phyloP scores from a whole-genome alignment of 2,329 filamentous ascomycete genomes.

The Myrmaecium sp. region DNA sequence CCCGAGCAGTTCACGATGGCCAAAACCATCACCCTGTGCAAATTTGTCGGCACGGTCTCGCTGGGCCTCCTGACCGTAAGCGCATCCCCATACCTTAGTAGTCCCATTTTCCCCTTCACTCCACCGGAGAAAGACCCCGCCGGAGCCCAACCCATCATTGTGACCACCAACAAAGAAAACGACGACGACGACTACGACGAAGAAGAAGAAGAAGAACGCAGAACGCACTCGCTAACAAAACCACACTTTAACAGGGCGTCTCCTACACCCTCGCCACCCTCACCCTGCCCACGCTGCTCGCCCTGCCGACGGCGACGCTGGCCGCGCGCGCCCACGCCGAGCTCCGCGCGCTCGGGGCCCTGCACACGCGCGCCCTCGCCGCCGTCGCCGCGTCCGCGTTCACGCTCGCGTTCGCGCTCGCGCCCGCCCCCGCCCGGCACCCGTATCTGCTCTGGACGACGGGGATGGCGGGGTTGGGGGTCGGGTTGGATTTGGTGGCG shows the following conservation, averaged over 20 bases:
- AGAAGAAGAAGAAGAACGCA: no score
- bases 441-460: constrained; percentile 89
- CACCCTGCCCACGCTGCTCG: constrained; percentile 63
- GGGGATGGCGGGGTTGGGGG: no score
- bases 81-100: constrained; percentile 8
- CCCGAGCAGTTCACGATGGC: constrained; percentile 38
- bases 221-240: constrained; percentile 4
- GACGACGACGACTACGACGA: no score
- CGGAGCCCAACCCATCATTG: constrained; percentile 1
- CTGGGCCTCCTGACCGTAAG: constrained; percentile 76
- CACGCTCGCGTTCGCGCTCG: constrained; percentile 60
- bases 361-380: constrained; percentile 51
- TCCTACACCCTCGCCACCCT: constrained; percentile 70
- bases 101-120: constrained; percentile 4
- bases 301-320: constrained; percentile 57
- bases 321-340: constrained; percentile 50
- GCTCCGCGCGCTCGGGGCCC: constrained; percentile 41
- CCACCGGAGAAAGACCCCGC: constrained; percentile 4
- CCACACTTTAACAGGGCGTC: constrained; percentile 45
- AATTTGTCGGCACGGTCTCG: constrained; percentile 85
- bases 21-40: constrained; percentile 58
- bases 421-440: constrained; percentile 58
- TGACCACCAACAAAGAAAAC: neutral
- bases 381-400: constrained; percentile 55
- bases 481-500: no score